phyloP scores from a whole-genome alignment of 441 rosid species.

The Pelargonium myrrhifolium region DNA sequence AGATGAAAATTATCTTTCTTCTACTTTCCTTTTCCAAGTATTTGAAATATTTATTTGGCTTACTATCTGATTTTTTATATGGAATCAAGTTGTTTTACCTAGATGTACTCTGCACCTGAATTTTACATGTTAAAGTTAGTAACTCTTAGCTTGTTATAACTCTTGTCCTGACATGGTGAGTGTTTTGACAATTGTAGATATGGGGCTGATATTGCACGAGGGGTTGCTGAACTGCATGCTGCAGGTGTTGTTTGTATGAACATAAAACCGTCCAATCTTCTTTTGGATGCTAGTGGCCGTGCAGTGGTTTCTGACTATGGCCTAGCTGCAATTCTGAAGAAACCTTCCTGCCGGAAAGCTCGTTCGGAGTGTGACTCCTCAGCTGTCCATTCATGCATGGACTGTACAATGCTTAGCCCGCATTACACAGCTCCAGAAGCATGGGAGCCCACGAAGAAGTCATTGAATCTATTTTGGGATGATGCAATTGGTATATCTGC shows the following conservation, averaged over 20 bases:
- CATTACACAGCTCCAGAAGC: constrained; percentile 96
- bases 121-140: not conserved
- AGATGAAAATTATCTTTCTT: not conserved
- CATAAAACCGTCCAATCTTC: constrained; percentile 92
- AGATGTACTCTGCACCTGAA: constrained; percentile 3
- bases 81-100: not conserved
- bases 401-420: constrained; percentile 83
- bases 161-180: constrained; percentile 21
- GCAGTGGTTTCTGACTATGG: constrained; percentile 97
- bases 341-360: constrained; percentile 71
- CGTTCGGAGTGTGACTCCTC: constrained; percentile 63
- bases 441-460: constrained; percentile 95
- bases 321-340: constrained; percentile 81
- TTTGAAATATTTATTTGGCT: not conserved
- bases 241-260: constrained; percentile 97
- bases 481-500: constrained; percentile 85
- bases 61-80: not conserved
- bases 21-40: not conserved
- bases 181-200: constrained; percentile 54
- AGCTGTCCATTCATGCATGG: constrained; percentile 72
- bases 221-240: constrained; percentile 96
- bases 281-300: constrained; percentile 68
- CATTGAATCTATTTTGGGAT: constrained; percentile 86
- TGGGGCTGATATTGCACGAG: constrained; percentile 93
- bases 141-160: constrained; percentile 11